Base-by-base conservation (phyloP, 768 basidiomycete genomes). In the Scleroderma bovista region DNA sequence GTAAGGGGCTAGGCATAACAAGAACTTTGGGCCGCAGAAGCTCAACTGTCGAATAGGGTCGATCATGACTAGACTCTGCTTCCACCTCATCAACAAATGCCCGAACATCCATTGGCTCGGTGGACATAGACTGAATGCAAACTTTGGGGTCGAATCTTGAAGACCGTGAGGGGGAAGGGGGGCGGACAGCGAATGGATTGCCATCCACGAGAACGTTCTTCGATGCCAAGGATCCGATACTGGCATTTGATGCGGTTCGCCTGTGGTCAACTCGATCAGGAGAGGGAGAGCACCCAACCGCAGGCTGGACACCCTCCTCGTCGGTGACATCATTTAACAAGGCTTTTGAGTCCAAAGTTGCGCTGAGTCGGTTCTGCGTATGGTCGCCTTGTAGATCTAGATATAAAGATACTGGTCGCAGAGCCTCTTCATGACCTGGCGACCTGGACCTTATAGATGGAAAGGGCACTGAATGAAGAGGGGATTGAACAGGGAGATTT, bases 1-100 rank as follows among this genome's bases (percentile, higher is more conserved):
- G 88, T 33, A 95, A 71, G 2, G 91, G 89, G 53, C 86, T 87
- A 10, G 93, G 93, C 93, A 96, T 95, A 53, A 96, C 82, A 40
- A 96, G 82, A n/a, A 93, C 77, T 65, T 93, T 93, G 1, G 93
- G 93, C 19, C 93, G 78, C 57, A 95, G 74, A 39, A 95, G 72
- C 29, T 93, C 88, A 50, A 85, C 56, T 12, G 86, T 86, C 10
- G 88, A 90, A 59, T 81, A 83, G 17, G 75, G 81, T 33, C 82
- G 78, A 38, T 83, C 77, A 71, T 73, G 47, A 58, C 56, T 57
- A 2, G 55, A 60, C 43, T 69, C 65, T 44, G 45, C 44, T 42
- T 67, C 66, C 16, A 31, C 73, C 49, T 80, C 81, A 52, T 84
- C 83, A 36, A 80, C 66, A 48, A 84, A 70, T 59, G 82, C 72